Conservation (phyloP, 441 rosid genomes). For the Eruca vesicaria region DNA sequence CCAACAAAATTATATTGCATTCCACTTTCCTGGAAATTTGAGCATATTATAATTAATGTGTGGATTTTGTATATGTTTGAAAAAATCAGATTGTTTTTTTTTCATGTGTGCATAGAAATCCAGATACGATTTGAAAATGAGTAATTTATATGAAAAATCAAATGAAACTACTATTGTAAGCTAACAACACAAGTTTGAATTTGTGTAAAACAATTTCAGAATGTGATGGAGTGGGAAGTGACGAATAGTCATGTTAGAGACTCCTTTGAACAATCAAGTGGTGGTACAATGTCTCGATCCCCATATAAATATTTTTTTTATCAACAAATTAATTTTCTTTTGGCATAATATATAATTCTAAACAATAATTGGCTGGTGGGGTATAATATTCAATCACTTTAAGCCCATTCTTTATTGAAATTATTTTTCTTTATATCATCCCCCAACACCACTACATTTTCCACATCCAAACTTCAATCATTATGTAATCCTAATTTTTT, state of each 20-base stretch:
- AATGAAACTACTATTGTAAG: background rate
- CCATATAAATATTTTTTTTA: too few relatives aligned
- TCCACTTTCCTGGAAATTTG: background rate
- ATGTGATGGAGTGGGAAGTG: constrained; percentile 13
- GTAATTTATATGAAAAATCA: background rate
- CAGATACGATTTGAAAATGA: background rate
- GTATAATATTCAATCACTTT: constrained; percentile 9
- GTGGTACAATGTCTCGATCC: constrained; percentile 20
- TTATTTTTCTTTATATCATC: too few relatives aligned
- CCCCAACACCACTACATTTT: too few relatives aligned
- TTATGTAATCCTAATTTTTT: too few relatives aligned
- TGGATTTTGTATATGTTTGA: background rate
- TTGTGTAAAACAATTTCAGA: background rate
- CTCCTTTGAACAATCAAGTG: constrained; percentile 10
- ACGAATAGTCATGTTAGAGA: background rate
- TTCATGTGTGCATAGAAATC: background rate
- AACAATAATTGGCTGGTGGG: constrained; percentile 26
- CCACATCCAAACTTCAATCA: too few relatives aligned
- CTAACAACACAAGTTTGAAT: background rate
- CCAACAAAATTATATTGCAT: background rate
- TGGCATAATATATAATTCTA: background rate
- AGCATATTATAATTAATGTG: background rate
- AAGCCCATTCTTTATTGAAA: background rate
- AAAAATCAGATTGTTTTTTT: background rate
- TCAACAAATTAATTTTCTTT: background rate